Evolutionary conservation across 1,139 yeast genomes (phyloP), one percentile per base, ranked within the genome.

Genomic region (Trichomonascaceae sp.): DNA sequence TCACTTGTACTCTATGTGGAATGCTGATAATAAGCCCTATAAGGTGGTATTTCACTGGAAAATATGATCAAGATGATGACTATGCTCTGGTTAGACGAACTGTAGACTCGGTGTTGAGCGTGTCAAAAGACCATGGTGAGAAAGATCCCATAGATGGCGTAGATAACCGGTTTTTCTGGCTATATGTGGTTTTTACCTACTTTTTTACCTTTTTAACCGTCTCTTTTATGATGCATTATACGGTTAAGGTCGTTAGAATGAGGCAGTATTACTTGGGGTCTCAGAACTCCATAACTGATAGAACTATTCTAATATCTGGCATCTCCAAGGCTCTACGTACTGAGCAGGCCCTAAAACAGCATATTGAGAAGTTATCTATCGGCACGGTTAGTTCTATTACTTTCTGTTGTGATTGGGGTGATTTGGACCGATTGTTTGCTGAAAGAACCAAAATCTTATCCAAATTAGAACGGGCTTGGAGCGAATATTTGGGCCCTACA

Each of bases 201-300:
- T 71, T 85, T 13, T 91, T 93, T 71, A 88, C 98, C 1, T 73
- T 80, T 18, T 68, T 90, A 47, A 82, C 93, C 0, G 75, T 84
- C 52, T 77, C 78, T 58, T 77, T 82, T 61, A 69, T 91, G 54
- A 77, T 83, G 61, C 74, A 80, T 36, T 93, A 84, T 61, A 88
- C 97, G 0, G 77, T 78, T 57, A 74, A 78, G 55, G 89, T 93
- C 44, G 85, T 91, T 30, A 75, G 78, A 55, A 84, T 87, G 19
- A 78, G 99, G 55, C 99, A 93, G 67, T 76, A 78, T 60, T 87
- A 87, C 66, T 74, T 93, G 60, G 98, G 98, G 0, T 80, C 83
- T 51, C 98, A 91, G 67, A 86, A 87, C 67, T 85, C 96, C 6
- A 81, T 93, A 53, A 90, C 98, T 0, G 99, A 93, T 74, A 76